Base-by-base conservation (phyloP, 140 eudicot species). In the Bidens hawaiensis region DNA sequence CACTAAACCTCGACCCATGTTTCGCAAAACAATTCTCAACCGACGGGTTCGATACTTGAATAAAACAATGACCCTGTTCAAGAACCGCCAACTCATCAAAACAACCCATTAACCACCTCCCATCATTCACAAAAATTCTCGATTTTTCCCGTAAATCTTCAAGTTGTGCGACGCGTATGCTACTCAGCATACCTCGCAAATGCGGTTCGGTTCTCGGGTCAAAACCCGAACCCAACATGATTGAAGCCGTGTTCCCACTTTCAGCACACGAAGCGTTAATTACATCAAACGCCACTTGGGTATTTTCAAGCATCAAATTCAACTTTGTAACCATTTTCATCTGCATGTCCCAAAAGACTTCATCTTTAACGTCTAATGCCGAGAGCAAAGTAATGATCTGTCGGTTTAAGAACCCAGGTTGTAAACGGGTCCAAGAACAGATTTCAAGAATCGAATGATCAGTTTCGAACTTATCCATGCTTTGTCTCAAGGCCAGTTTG, bases 41-140 rank as follows among this genome's bases (percentile, higher is more conserved):
- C 0, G 85, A 78, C 6, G 89, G 89, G 33, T 46, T 88, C 2
- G 99, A 85, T 6, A 93, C 88, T 59, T 93, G 99, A 26, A 93
- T 71, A 62, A 80, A 93, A 54, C 99, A 93, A 24, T 93, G 95
- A 6, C 99, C 96, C 50, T 85, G 85, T 64, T 82, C 89, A 47
- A 88, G 95, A 18, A 82, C 75, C 25, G 66, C 95, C 1, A 75
- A 36, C 71, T 88, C 99, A 70, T 88, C 99, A 4, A 93, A 70
- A 67, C 99, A 88, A 0, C 99, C 99, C 95, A 93, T 78, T 61
- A 93, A 68, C 99, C 99, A 93, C 81, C 99, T 78, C 42, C 96
- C 96, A 0, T 79, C 60, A 19, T 83, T 74, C 43, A 93, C 99
- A 70, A 85, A 93, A n/a, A 93, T 93, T 69, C 99, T 72, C 1